phyloP scores from a whole-genome alignment of 2,329 filamentous ascomycete genomes.

The Nothopassalora personata region DNA sequence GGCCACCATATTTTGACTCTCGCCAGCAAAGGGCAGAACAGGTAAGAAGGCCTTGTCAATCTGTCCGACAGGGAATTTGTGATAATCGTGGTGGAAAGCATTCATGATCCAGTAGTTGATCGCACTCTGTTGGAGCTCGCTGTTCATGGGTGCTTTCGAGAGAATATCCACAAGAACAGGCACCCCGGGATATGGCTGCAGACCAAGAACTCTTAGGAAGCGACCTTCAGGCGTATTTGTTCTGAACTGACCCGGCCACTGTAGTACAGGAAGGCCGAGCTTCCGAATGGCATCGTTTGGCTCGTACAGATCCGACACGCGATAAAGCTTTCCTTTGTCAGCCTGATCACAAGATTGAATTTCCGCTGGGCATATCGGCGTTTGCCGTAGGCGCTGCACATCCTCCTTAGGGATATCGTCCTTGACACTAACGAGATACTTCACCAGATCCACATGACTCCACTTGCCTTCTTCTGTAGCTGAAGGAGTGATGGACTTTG shows the following conservation, averaged over 20 bases:
- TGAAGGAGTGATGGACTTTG: conserved; percentile 47
- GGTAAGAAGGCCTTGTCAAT: conserved; percentile 55
- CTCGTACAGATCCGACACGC: conserved; percentile 73
- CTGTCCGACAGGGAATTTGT: conserved; percentile 53
- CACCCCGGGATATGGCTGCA: conserved; percentile 66
- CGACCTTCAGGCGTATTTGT: conserved; percentile 63
- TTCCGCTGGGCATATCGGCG: conserved; percentile 78
- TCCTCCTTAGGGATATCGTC: conserved; percentile 83
- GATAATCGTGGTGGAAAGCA: conserved; percentile 73
- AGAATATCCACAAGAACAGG: conserved; percentile 75
- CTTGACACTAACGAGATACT: conserved; percentile 84
- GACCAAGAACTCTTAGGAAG: conserved; percentile 68
- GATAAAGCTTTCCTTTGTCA: conserved; percentile 50
- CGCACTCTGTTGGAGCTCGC: conserved; percentile 60
- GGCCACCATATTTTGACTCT: conserved; percentile 51
- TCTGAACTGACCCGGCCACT: conserved; percentile 73
- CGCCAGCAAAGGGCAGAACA: conserved; percentile 63
- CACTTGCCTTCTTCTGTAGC: conserved; percentile 55
- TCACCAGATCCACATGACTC: conserved; percentile 92
- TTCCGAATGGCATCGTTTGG: conserved; percentile 65
- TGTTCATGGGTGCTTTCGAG: conserved; percentile 53
- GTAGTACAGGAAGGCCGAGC: conserved; percentile 68
- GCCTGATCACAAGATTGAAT: conserved; percentile 37
- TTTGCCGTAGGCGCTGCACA: conserved; percentile 68
- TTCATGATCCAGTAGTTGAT: conserved; percentile 79